Evolutionary conservation across 2,329 filamentous ascomycete species (phyloP), one percentile per base, ranked within the genome.

Genomic region (Aspergillus vadensis): DNA sequence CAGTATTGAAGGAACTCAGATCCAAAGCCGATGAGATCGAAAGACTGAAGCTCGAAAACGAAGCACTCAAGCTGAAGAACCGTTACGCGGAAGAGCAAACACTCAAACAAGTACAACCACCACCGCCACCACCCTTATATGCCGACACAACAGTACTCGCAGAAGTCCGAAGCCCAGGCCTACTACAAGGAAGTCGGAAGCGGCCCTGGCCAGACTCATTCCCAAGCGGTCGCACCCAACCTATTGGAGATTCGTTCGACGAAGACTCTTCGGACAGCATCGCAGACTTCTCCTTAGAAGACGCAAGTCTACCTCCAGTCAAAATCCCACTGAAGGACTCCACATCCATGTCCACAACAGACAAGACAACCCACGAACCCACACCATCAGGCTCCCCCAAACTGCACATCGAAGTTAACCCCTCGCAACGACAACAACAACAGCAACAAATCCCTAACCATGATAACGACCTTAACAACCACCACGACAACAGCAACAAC

Each of bases 1-100:
- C 74, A 1, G 73, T 77, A 1, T 55, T 77, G 44, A 76, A 70
- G 59, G 75, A 77, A 58, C 67, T 77, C n/a, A 74, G 72, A 59
- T 67, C 62, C 10, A 77, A 77, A 58, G 71, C 75, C 1, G 75
- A 77, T 12, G 75, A 77, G 44, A 76, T 76, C 19, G 76, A 78
- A 57, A 74, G 69, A 51, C 50, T 77, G 49, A 76, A 72, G 57
- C 55, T 77, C 58, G 74, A 77, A 63, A 76, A 73, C 17, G 74
- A 77, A 59, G 70, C 74, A 0, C 55, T 77, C 58, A 77, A 76
- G 41, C 36, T 76, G 41, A 76, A 71, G 59, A 75, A 72, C 30
- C 70, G 70, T 15, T 72, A 70, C 53, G 64, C 72, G 64, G 74
- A 76, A 41, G 74, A 72, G 50, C 70, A 68, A 38, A 63, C 63